Evolutionary conservation across 805 yeast species (phyloP), one percentile per base, ranked within the genome.

Genomic region (Torulaspora quercuum): DNA sequence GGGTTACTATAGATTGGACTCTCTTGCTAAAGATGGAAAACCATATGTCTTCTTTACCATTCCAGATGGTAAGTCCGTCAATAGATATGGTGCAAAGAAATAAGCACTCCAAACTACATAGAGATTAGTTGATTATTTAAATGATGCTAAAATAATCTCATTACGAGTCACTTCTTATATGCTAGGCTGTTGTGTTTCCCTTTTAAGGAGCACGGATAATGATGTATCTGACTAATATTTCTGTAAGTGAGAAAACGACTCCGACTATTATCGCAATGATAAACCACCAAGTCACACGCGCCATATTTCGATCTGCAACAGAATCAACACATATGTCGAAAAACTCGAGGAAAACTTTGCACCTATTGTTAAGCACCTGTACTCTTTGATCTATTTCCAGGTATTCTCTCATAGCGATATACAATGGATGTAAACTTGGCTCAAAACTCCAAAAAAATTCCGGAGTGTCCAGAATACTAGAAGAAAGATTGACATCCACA

Each of bases 361-460:
- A 89, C 32, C 97, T 68, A 57, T 90, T 97, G 52, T 92, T 92
- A 32, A 92, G 69, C 4, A 92, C 96, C 54, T 85, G 89, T 19
- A 90, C 96, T 36, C 98, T 68, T 61, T 86, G 95, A 57, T 90
- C 97, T 44, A 92, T 89, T 62, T 92, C 98, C 39, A 92, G 65
- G 53, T 92, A 92, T 46, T 92, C 96, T 41, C 96, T 67, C 39
- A 89, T 80, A 1, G 97, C 97, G 22, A 72, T 70, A 61, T 92
- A 92, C 26, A 92, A 67, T 3, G 97, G 97, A 57, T 90, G 95
- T 47, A 92, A 71, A 24, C 95, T 89, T 4, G 98, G 98, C 63
- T 92, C 98, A 44, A 72, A 74, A 33, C 89, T 84, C 98, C 98
- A 92, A 61, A 92, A 92, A 55, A 86, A 88, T 44, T 87, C 95